These are phyloP conservation scores for Plasmopara viticola DNA, from an alignment of 352 stramenopile species.

Conservation along the genomic window DNA sequence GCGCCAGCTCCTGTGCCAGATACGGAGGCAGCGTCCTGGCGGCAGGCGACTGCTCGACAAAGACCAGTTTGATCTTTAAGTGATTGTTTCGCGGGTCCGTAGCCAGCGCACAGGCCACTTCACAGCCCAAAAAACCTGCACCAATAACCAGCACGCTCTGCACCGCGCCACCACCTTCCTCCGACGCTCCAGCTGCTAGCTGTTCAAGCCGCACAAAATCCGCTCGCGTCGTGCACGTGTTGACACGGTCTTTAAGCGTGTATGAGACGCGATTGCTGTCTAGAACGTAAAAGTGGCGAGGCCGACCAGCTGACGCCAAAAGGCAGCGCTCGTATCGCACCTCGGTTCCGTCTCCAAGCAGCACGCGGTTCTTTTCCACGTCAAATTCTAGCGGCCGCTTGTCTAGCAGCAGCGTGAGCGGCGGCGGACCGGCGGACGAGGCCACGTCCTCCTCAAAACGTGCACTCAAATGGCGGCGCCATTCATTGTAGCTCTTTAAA, in stretches of 20 bases:
- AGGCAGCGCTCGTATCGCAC: slow-evolving; percentile 85
- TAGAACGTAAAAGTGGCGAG: slow-evolving; percentile 85
- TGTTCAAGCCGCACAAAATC: slow-evolving; percentile 81
- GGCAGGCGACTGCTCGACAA: slow-evolving; percentile 40
- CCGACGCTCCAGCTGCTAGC: slow-evolving; percentile 32
- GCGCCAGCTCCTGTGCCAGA: slow-evolving; percentile 65
- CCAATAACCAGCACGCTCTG: slow-evolving; percentile 79
- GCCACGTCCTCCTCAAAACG: slow-evolving; percentile 67
- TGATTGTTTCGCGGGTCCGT: slow-evolving; percentile 51
- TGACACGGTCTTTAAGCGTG: slow-evolving; percentile 80
- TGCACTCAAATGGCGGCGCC: slow-evolving; percentile 77
- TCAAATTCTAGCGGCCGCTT: slow-evolving; percentile 77
- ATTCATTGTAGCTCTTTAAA: slow-evolving; percentile 88
- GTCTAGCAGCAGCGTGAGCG: slow-evolving; percentile 73
- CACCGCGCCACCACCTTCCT: slow-evolving; percentile 29
- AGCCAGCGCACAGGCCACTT: slow-evolving; percentile 70
- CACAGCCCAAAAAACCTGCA: slow-evolving; percentile 86
- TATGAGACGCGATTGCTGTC: slow-evolving; percentile 79
- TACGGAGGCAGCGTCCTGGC: slow-evolving; percentile 82
- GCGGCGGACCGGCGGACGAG: slow-evolving; percentile 13
- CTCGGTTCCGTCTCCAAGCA: slow-evolving; percentile 73
- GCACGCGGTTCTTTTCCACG: slow-evolving; percentile 78
- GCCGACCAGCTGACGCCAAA: slow-evolving; percentile 76
- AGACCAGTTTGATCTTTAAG: slow-evolving; percentile 45
- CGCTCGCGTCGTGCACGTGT: slow-evolving; percentile 67